A percentile compares a stretch with the other conserved stretches of the same genome.
These are phyloP conservation scores for Rasamsonia emersonii DNA, from an alignment of 2,329 filamentous ascomycete species.

Conservation along the genomic window DNA sequence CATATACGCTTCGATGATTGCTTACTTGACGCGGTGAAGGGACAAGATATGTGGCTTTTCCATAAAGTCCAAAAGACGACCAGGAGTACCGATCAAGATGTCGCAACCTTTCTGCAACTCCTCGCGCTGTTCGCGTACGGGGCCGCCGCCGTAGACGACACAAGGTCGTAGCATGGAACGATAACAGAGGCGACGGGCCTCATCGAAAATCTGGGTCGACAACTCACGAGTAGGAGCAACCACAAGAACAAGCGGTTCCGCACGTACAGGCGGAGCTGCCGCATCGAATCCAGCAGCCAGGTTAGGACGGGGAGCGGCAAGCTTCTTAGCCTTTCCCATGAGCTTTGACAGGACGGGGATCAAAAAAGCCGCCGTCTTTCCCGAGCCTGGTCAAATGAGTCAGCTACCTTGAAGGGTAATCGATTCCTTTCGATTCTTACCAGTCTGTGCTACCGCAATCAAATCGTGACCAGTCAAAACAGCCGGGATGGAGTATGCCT, in stretches of 20 bases:
- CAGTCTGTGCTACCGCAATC: conserved; percentile 85
- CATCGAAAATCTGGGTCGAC: conserved; percentile 90
- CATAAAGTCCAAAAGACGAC: conserved; percentile 79
- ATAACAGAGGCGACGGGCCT: conserved; percentile 86
- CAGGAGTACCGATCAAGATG: conserved; percentile 77
- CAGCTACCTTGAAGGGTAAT: neutral
- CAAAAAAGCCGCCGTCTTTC: conserved; percentile 90
- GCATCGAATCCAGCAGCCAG: conserved; percentile 46
- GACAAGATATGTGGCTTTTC: conserved; percentile 59
- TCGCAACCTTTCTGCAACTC: conserved; percentile 81
- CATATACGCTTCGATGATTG: neutral
- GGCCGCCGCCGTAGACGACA: conserved; percentile 79
- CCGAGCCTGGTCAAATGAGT: conserved; percentile 59
- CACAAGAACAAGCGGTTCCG: conserved; percentile 81
- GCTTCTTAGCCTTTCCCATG: conserved; percentile 91
- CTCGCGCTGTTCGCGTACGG: conserved; percentile 57
- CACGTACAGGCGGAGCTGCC: conserved; percentile 49
- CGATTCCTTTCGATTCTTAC: conserved; percentile 44
- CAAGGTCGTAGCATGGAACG: conserved; percentile 89
- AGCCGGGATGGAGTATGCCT: conserved; percentile 74
- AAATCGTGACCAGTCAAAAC: conserved; percentile 70
- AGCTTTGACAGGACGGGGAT: conserved; percentile 81
- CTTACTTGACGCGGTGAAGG: conserved; percentile 62
- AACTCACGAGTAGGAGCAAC: conserved; percentile 83
- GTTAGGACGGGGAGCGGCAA: conserved; percentile 67